A percentile compares a stretch with the other conserved stretches of the same genome.
Evolutionary conservation across 768 basidiomycete species (phyloP).

Genomic region (Lactifluus hygrophoroides): DNA sequence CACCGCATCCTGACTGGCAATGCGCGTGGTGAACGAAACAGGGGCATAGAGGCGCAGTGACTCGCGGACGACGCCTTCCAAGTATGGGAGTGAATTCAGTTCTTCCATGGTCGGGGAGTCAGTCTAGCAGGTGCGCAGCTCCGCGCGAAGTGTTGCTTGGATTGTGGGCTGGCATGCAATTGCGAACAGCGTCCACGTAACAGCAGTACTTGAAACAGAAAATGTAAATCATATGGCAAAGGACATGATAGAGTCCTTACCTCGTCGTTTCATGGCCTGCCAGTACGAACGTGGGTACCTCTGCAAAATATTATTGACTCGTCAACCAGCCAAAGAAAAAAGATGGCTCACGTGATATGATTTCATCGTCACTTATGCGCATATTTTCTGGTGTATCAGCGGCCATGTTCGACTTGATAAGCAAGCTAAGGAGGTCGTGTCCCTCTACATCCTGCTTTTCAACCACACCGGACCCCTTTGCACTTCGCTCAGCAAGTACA

Average conservation of each 20-base stretch:
- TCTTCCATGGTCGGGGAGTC: conserved; percentile 25
- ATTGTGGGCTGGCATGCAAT: conserved; percentile 26
- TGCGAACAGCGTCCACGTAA: conserved; percentile 30
- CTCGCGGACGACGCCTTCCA: conserved; percentile 29
- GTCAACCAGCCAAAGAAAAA: too few relatives aligned
- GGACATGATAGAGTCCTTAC: background rate
- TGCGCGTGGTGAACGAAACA: conserved; percentile 22
- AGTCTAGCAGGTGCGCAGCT: conserved; percentile 23
- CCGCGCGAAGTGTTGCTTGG: conserved; percentile 30
- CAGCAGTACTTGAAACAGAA: conserved; percentile 21
- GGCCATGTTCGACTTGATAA: conserved; percentile 28
- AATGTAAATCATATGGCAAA: background rate
- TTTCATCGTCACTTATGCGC: conserved; percentile 26
- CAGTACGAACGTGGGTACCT: conserved; percentile 28
- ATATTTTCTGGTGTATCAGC: conserved; percentile 23
- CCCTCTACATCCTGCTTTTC: conserved; percentile 20
- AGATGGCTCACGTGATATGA: conserved; percentile 23
- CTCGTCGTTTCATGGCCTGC: conserved; percentile 26
- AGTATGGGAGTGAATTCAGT: conserved; percentile 26
- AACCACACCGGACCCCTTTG: background rate
- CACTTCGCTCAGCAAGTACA: conserved; percentile 15
- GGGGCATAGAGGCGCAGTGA: conserved; percentile 25
- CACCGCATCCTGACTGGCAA: conserved; percentile 23
- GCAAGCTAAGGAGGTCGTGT: conserved; percentile 25
- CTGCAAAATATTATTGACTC: conserved; percentile 5